A percentile compares a stretch with the other conserved stretches of the same genome.
Evolutionary conservation across 345 rosid genomes (phyloP).

Genomic region (Eucalyptus tenuipes): DNA sequence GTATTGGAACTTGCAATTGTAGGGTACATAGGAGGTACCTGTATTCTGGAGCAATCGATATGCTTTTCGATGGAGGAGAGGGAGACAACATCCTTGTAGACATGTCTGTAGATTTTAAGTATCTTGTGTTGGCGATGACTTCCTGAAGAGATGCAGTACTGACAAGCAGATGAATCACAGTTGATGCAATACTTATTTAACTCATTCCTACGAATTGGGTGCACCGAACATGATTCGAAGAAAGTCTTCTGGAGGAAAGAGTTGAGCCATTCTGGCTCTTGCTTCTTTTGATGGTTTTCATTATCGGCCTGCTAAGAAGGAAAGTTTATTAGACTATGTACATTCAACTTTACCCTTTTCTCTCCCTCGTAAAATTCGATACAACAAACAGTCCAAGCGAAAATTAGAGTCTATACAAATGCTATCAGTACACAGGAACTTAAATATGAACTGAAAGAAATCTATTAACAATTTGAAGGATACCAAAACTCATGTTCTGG

Average conservation of each 20-base stretch:
- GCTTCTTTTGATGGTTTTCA: not conserved
- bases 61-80: constrained; percentile 15
- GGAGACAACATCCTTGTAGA: constrained; percentile 28
- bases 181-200: constrained; percentile 25
- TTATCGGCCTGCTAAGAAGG: not conserved
- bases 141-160: constrained; percentile 20
- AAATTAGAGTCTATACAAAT: not conserved
- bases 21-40: constrained; percentile 4
- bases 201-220: constrained; percentile 24
- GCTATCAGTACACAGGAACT: not conserved
- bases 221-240: constrained; percentile 14
- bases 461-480: not conserved
- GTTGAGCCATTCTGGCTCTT: constrained; percentile 20
- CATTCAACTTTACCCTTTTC: not conserved
- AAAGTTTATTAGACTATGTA: not conserved
- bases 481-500: not conserved
- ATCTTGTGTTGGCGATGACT: constrained; percentile 22
- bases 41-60: constrained; percentile 25
- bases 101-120: constrained; percentile 34
- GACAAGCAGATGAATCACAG: constrained; percentile 23
- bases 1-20: not conserved
- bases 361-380: not conserved
- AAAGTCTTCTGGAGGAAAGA: constrained; percentile 11
- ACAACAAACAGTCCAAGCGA: not conserved
- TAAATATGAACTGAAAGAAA: not conserved